phyloP scores from a whole-genome alignment of 139 green algal species.

The Chlorella sp. region DNA sequence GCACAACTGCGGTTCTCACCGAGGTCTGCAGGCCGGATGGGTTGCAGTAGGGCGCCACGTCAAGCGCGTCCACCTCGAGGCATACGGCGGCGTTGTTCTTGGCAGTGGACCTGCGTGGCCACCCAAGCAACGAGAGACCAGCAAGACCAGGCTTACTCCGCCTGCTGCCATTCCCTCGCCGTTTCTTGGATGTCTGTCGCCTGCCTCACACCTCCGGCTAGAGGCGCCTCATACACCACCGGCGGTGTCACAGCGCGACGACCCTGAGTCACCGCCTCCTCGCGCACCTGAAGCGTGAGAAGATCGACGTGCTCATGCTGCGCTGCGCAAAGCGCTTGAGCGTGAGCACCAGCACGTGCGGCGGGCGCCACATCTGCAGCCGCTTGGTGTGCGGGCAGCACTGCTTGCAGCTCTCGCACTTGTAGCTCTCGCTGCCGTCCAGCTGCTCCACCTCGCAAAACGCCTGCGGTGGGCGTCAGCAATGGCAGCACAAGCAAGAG shows the following conservation, averaged over 20 bases:
- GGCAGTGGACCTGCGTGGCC: conserved; percentile 14
- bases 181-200: no score
- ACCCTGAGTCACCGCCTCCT: not conserved
- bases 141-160: no score
- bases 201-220: no score
- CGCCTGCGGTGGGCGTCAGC: not conserved
- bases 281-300: conserved; percentile 12
- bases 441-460: conserved; percentile 28
- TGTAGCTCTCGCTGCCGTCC: conserved; percentile 36
- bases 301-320: conserved; percentile 6
- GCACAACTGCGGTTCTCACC: no score
- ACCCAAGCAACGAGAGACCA: no score
- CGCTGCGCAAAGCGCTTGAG: conserved; percentile 59
- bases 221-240: no score
- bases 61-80: conserved; percentile 36
- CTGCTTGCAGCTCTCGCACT: conserved; percentile 53
- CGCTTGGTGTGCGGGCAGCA: conserved; percentile 46
- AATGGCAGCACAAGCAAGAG: not conserved
- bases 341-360: conserved; percentile 49
- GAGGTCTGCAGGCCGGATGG: conserved; percentile 17
- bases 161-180: no score
- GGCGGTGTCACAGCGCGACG: not conserved
- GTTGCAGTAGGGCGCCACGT: conserved; percentile 57
- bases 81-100: conserved; percentile 49
- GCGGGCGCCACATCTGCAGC: conserved; percentile 47